Base-by-base conservation (phyloP, 331 rosid species). In the Rhamnella rubrinervis region DNA sequence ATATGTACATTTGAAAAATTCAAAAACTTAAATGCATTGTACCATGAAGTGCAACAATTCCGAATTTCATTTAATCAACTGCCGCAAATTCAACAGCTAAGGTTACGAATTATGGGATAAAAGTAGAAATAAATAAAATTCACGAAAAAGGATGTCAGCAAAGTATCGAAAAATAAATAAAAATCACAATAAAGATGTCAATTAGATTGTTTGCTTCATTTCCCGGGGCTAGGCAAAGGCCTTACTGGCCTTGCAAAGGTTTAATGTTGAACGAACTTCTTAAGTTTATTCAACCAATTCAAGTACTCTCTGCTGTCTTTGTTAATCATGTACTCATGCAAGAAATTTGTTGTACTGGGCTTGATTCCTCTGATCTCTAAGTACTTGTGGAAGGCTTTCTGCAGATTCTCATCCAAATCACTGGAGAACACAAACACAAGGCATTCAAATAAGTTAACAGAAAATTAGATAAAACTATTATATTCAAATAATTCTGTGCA, bases 321-420 rank as follows among this genome's bases (percentile, higher is more conserved):
- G 88, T 89, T 84, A 83, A 87, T 87, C 98, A 93, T 91, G 86
- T 87, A 93, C 91, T 88, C 95, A 17, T 93, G 98, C 85, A 93
- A 77, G 83, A 88, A 90, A 67, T 84, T 83, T 46, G 89, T 82
- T 61, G 97, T 84, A 86, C 89, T 85, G 7, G 97, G 92, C 65
- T 81, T 91, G 78, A 93, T 89, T 65, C 97, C 98, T 73, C 98
- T 91, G 14, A 93, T 87, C 87, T 89, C 92, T 61, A 93, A 85
- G 66, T 85, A 91, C 84, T 68, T 91, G 62, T 78, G 91, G 81
- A 93, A 89, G 59, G 97, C 83, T 87, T 83, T 91, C 68, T 83
- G 92, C 81, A 93, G 84, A 69, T 77, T 75, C 82, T 93, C 96
- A 53, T 91, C 98, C 92, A 91, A 77, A 79, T 83, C 88, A 63